Evolutionary conservation across 2,329 filamentous ascomycete genomes (phyloP), one percentile per base, ranked within the genome.

Genomic region (Neoscytalidium dimidiatum): DNA sequence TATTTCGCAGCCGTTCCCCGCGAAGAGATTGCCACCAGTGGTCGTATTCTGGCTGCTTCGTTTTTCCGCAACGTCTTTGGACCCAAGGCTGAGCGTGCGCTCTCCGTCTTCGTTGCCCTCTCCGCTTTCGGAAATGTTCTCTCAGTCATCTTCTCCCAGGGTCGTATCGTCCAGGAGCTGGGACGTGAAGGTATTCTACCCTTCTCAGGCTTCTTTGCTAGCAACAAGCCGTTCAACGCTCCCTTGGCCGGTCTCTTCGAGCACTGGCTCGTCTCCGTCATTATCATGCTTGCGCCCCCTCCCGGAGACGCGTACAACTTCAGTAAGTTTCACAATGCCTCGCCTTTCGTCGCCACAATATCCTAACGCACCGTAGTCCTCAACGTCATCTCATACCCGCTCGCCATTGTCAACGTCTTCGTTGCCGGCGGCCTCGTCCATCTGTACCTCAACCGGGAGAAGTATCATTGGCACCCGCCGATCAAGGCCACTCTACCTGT

Each of bases 81-180:
- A 7, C 67, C 70, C 2, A 72, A 56, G 29, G 86, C 86, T 14
- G 86, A 88, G 75, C 81, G 84, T 21, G 86, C 84, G 4, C 78
- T 89, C 17, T 87, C 83, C 26, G 88, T 89, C 62, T 89, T 90
- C 67, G 87, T 90, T 23, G 88, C 88, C 0, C 79, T 90, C 0
- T 90, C 88, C 0, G 88, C 88, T 3, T 87, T 89, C 68, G 88
- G 88, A 29, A 90, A 90, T 69, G 86, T 90, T 14, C 80, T 90
- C 52, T 85, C 82, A 64, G 87, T 90, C 67, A 90, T 90, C 67
- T 90, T 90, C 76, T 88, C 88, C 0, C 87, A 90, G 74, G 87
- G 87, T 6, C 84, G 88, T 62, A 76, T 90, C 4, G 87, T 88
- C 0, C 88, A 89, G 74, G 87, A 89, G 73, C 83, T 90, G 17